Base-by-base conservation (phyloP, 1,139 yeast species). In the Suhomyces panamericanus region DNA sequence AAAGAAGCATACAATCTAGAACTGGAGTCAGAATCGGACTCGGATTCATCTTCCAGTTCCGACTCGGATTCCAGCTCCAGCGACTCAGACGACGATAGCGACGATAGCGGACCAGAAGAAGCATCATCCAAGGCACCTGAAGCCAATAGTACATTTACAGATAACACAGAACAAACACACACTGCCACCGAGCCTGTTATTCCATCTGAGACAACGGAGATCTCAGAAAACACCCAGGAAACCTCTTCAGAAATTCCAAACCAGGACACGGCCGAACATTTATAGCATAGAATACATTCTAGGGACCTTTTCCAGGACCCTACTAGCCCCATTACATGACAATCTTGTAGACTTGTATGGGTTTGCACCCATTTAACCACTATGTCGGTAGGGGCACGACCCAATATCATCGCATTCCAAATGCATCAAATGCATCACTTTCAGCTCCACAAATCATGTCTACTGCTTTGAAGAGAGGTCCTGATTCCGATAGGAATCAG, bases 401-500 rank as follows among this genome's bases (percentile, higher is more conserved):
- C 73, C 42, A 60, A 3, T 40, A 26, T 30, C 44, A 38, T 44
- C 42, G 43, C 42, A 26, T 13, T 28, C 7, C 3, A 8, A 13
- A 13, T 10, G 16, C 13, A 13, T 13, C 12, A 12, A 5, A 24
- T 24, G 7, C 2, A 10, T n/a, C 26, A 20, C 9, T 20, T 20
- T 20, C 24, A 20, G 6, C 24, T 20, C 14, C 14, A 24, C 29
- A 11, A 2, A 14, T 14, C 42, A 44, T 44, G 48, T 39, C 44
- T 15, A 45, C 40, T 32, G 60, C 70, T 16, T 69, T 73, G 41
- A 61, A 68, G 35, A 66, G 63, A 44, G 65, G 62, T 1, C 52
- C 59, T 3, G 78, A 75, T 17, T 48, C 67, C 13, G 82, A 80
- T 26, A 69, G 84, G 42, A 83, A 84, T 57, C 79, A 78, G 41